phyloP scores from a whole-genome alignment of 2,329 filamentous ascomycete genomes.

The Parascedosporium putredinis region DNA sequence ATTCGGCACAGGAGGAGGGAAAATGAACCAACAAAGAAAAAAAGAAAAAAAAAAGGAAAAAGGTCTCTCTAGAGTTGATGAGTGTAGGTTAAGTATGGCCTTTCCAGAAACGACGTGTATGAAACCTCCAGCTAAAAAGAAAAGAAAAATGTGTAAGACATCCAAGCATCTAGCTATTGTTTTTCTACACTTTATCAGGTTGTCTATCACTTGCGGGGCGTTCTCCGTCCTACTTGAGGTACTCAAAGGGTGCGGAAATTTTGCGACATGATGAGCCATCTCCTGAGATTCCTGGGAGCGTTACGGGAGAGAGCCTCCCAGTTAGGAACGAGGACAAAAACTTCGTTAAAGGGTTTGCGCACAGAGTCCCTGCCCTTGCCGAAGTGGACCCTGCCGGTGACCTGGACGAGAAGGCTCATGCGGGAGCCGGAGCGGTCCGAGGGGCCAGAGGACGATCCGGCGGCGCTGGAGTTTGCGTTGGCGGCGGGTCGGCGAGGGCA shows the following conservation, averaged over 20 bases:
- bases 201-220: background rate
- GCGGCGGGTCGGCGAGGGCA: constrained; percentile 46
- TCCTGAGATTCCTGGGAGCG: constrained; percentile 40
- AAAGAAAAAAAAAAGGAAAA: too few relatives aligned
- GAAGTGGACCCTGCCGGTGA: constrained; percentile 63
- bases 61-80: too few relatives aligned
- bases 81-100: too few relatives aligned
- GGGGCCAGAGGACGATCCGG: too few relatives aligned
- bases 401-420: constrained; percentile 62
- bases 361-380: constrained; percentile 51
- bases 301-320: constrained; percentile 47
- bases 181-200: background rate
- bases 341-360: constrained; percentile 66
- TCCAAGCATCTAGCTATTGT: background rate
- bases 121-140: too few relatives aligned
- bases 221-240: constrained; percentile 18
- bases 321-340: constrained; percentile 71
- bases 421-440: constrained; percentile 41
- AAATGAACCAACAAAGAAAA: too few relatives aligned
- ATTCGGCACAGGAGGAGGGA: too few relatives aligned
- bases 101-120: too few relatives aligned
- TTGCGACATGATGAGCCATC: constrained; percentile 61
- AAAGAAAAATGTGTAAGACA: too few relatives aligned
- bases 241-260: constrained; percentile 50
- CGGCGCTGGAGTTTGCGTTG: constrained; percentile 31